phyloP scores from a whole-genome alignment of 129 eudicot species.

The Helichrysum umbraculigerum region DNA sequence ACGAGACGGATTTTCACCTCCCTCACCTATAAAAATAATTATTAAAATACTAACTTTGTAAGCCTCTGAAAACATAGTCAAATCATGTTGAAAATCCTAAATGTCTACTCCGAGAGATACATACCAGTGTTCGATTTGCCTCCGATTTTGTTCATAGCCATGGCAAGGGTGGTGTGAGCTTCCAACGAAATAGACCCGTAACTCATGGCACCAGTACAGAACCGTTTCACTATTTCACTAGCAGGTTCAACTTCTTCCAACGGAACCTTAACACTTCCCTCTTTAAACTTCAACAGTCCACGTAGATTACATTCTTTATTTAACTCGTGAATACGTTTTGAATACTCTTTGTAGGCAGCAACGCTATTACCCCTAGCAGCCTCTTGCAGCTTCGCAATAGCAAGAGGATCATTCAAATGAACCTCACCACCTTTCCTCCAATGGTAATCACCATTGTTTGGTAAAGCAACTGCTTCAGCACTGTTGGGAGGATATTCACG shows the following conservation, averaged over 20 bases:
- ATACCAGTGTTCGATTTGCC: conserved; percentile 97
- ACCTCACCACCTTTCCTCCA: conserved; percentile 96
- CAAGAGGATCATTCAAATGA: conserved; percentile 93
- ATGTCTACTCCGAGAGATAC: conserved; percentile 10
- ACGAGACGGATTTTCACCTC: conserved; percentile 99
- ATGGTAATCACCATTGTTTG: conserved; percentile 94
- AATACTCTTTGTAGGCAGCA: conserved; percentile 87
- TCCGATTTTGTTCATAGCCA: conserved; percentile 95
- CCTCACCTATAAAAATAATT: conserved; percentile 66
- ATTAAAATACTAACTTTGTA: neutral
- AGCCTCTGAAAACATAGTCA: neutral
- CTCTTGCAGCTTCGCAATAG: conserved; percentile 90
- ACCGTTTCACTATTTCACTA: conserved; percentile 94
- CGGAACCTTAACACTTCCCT: conserved; percentile 54
- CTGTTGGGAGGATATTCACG: conserved; percentile 69
- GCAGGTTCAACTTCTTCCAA: conserved; percentile 98
- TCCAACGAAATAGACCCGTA: conserved; percentile 96
- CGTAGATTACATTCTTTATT: conserved; percentile 79
- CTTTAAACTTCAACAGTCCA: conserved; percentile 88
- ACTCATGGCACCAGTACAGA: conserved; percentile 99
- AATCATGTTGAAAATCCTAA: neutral
- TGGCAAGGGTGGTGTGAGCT: conserved; percentile 91
- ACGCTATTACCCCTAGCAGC: conserved; percentile 92
- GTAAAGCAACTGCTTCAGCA: conserved; percentile 91
- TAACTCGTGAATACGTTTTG: conserved; percentile 78